Percentiles rank a stretch among this genome's conserved stretches.
Conservation (phyloP, 2,329 filamentous ascomycete genomes). For the Ophiostoma australiae region DNA sequence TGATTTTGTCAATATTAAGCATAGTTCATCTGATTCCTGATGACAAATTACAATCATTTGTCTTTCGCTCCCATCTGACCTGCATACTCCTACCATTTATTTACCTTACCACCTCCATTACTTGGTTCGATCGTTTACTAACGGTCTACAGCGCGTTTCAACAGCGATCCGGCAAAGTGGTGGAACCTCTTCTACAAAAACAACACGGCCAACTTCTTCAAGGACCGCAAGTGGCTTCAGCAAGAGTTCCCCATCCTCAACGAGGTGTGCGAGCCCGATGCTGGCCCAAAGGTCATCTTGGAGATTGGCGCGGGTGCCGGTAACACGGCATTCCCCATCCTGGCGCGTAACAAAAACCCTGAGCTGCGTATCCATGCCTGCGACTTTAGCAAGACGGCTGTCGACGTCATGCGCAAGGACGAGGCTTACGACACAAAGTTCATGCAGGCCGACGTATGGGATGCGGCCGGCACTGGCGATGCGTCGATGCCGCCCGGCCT, state of each 20-base stretch:
- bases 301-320: constrained; percentile 94
- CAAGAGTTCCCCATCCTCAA: constrained; percentile 92
- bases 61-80: constrained; percentile 74
- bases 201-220: constrained; percentile 97
- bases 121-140: constrained; percentile 16
- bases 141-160: constrained; percentile 64
- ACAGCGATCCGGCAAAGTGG: constrained; percentile 85
- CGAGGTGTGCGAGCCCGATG: constrained; percentile 64
- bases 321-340: constrained; percentile 90
- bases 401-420: constrained; percentile 82
- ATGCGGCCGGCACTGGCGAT: constrained; percentile 56
- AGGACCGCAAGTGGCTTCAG: constrained; percentile 93
- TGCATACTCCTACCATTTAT: constrained; percentile 23
- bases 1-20: constrained; percentile 51
- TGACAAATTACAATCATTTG: constrained; percentile 54
- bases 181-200: constrained; percentile 99
- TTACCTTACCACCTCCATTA: neutral
- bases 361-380: constrained; percentile 82
- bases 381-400: constrained; percentile 92
- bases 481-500: constrained; percentile 71
- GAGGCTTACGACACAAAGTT: constrained; percentile 62
- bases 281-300: constrained; percentile 66
- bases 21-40: constrained; percentile 70
- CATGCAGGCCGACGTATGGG: constrained; percentile 93
- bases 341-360: constrained; percentile 78